Percentiles rank a stretch among this genome's conserved stretches.
These are phyloP conservation scores for Kwoniella newhampshirensis DNA, from an alignment of 768 basidiomycete species.

Conservation along the genomic window DNA sequence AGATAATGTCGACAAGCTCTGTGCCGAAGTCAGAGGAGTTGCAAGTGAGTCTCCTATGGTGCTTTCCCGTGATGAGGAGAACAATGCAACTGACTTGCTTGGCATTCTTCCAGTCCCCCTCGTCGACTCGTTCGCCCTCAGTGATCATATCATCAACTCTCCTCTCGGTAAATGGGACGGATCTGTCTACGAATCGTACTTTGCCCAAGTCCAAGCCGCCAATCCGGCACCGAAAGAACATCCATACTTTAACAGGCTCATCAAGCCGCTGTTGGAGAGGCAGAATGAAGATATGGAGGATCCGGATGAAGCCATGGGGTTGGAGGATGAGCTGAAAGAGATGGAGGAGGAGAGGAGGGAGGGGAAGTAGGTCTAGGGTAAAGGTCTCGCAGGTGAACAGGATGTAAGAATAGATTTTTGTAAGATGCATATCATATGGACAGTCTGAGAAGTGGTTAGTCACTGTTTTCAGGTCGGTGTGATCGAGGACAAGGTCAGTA, in stretches of 20 bases:
- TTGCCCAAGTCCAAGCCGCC: constrained; percentile 54
- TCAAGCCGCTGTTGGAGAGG: constrained; percentile 56
- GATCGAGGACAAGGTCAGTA: too few relatives aligned
- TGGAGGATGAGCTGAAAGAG: constrained; percentile 50
- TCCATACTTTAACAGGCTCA: constrained; percentile 57
- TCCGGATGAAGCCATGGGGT: constrained; percentile 51
- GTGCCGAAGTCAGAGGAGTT: constrained; percentile 42
- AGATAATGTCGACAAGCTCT: constrained; percentile 44
- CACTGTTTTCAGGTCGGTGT: too few relatives aligned
- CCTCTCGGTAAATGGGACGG: constrained; percentile 57
- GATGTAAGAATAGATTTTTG: too few relatives aligned
- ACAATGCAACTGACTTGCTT: constrained; percentile 7
- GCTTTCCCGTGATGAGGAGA: too few relatives aligned
- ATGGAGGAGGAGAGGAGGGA: constrained; percentile 34
- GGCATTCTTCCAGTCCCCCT: constrained; percentile 37
- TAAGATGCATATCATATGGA: too few relatives aligned
- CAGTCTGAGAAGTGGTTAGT: too few relatives aligned
- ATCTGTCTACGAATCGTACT: constrained; percentile 56
- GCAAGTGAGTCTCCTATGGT: constrained; percentile 52
- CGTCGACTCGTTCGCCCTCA: constrained; percentile 52
- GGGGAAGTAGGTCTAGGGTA: constrained; percentile 1
- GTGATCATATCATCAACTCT: constrained; percentile 55
- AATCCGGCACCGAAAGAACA: constrained; percentile 56
- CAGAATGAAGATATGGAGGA: constrained; percentile 51
- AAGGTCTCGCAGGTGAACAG: too few relatives aligned